Conservation (phyloP, 176 grass and related monocot genomes). For the Oryza rufipogon region DNA sequence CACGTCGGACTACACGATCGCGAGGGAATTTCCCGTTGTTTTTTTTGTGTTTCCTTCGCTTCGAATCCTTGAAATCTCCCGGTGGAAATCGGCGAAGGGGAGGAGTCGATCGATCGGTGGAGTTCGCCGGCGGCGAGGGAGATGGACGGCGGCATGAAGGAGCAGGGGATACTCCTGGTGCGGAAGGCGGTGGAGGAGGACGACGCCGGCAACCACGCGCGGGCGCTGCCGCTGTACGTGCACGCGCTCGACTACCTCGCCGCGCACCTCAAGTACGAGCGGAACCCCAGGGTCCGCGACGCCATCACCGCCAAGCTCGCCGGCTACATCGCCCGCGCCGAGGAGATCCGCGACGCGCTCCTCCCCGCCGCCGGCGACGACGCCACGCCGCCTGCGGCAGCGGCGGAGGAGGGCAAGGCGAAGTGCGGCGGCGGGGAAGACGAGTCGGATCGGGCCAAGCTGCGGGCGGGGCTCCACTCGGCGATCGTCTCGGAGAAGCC, state of each 20-base stretch:
- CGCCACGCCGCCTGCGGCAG: background rate
- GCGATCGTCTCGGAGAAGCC: slow-evolving; percentile 71
- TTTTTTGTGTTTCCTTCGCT: too few species aligned
- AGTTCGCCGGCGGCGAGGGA: too few species aligned
- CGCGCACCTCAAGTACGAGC: slow-evolving; percentile 28
- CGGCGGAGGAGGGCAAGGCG: slow-evolving; percentile 28
- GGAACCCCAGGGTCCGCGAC: slow-evolving; percentile 26
- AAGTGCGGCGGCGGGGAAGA: slow-evolving; percentile 43
- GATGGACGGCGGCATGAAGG: slow-evolving; percentile 33
- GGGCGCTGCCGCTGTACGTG: background rate
- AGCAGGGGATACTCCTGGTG: slow-evolving; percentile 28
- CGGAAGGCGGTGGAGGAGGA: slow-evolving; percentile 26
- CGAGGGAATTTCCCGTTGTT: too few species aligned
- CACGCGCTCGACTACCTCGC: slow-evolving; percentile 25
- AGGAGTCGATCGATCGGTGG: too few species aligned
- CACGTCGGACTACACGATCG: too few species aligned
- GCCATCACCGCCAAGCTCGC: slow-evolving; percentile 17
- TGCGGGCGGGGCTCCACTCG: slow-evolving; percentile 54
- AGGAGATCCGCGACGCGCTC: slow-evolving; percentile 43
- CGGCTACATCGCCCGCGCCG: background rate
- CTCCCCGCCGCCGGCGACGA: slow-evolving; percentile 1
- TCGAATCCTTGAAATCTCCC: too few species aligned
- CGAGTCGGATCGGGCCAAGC: slow-evolving; percentile 61
- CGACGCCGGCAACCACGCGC: slow-evolving; percentile 16
- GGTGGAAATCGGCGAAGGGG: too few species aligned